Base-by-base conservation (phyloP, 257 asterid genomes). In the Primulina tabacum region DNA sequence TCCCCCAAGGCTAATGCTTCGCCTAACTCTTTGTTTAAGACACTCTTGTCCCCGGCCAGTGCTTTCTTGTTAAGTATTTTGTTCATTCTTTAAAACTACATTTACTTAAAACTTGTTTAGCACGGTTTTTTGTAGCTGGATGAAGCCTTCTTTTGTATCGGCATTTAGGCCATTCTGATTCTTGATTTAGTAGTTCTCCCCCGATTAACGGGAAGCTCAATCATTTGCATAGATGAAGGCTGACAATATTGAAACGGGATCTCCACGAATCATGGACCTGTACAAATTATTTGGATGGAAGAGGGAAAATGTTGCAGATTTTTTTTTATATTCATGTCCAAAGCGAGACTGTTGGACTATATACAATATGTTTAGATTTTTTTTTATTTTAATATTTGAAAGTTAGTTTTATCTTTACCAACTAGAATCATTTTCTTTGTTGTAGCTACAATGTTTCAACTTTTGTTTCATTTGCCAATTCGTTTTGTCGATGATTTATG, bases 241-340 rank as follows among this genome's bases (percentile, higher is more conserved):
- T 50, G 7, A 50, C 57, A 50, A 14, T 50, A 50, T 50, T 16
- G 21, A 50, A 50, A 16, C 57, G 17, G 57, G 11, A 35, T 35
- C 43, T 7, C 2, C 2, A 35, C 11, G 57, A 14, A 43, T 43
- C 55, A 50, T 17, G 57, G 21, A 50, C 57, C 57, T 50, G 57
- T 50, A 50, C 57, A 50, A 50, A 50, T 50, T 50, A 50, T 50
- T 50, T 16, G 57, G 57, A 50, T 50, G 57, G 57, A 50, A 50
- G 20, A 50, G 57, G 57, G 5, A 16, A 43, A 4, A 43, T 43
- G 17, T 10, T 3, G 17, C 5, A 40, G 4, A 2, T 3, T 40
- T 40, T 9, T 3, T 33, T 6, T 33, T 40, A 40, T 10, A 40
- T 40, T 40, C 50, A 40, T 40, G 50, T 40, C 50, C 37, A 28